Evolutionary conservation across 2,329 filamentous ascomycete species (phyloP), one percentile per base, ranked within the genome.

Genomic region (Lachnellula subtilissima): DNA sequence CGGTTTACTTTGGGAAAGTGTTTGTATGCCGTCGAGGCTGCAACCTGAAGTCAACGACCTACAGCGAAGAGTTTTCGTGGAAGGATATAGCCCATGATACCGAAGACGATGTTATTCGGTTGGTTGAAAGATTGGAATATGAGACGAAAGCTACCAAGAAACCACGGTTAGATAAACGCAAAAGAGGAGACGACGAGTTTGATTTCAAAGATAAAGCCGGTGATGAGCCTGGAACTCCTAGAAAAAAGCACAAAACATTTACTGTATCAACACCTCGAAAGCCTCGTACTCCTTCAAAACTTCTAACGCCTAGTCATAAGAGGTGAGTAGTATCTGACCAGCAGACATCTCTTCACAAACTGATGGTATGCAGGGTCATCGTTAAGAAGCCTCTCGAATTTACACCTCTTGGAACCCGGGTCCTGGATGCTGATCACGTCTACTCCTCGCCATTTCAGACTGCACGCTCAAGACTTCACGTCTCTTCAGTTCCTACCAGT

Each of bases 301-400:
- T 72, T 56, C 54, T 86, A 55, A 88, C 85, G 0, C 85, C 85
- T 17, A 83, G 81, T 28, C 81, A 87, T 64, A 88, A 85, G 66
- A 79, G 84, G 75, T 77, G 71, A 53, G 60, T 3, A 17, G 1
- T 5, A 7, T 36, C 9, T 15, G 28, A 9, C 19, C 19, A 36
- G 17, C n/a, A 23, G 32, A 15, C 8, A 9, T 1, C 22, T 28
- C 2, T 40, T 37, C 14, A 46, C 23, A 23, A 35, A 45, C 53
- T 61, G 14, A 54, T 23, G 37, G 32, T 32, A 17, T 56, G 25
- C 53, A 78, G 79, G 59, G 85, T 91, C 40, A 74, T 89, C 40
- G 76, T 93, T 43, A 96, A 95, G 70, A 96, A 92, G 67, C 88
- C 90, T 5, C 82, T 99, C 37, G 92, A 97, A 68, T 97, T 97